Base-by-base conservation (phyloP, 2,329 filamentous ascomycete genomes). In the Orbilia brochopaga region DNA sequence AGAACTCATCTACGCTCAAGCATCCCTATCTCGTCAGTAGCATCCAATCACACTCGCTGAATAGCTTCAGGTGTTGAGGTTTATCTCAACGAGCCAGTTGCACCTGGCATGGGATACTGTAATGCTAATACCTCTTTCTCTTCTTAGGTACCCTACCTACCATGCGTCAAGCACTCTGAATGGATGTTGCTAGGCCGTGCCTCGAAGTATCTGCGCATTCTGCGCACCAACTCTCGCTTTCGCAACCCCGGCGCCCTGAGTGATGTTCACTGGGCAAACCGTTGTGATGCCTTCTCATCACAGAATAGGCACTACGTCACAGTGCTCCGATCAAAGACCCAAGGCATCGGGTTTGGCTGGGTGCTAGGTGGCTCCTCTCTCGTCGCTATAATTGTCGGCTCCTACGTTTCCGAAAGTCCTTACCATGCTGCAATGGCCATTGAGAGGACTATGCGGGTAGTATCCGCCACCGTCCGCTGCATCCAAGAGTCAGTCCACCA, bases 401-500 rank as follows among this genome's bases (percentile, higher is more conserved):
- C 48, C 24, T 72, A 65, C 23, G 1, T 56, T 35, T 72, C 60
- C 23, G 67, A 65, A 52, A 57, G 60, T 21, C 67, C 67, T 15
- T 65, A 72, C 23, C 67, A 72, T 53, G 60, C 60, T 40, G 55
- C 40, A 2, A 72, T 72, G 67, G 54, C 67, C 6, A 42, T 72
- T n/a, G 67, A 72, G 42, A 72, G 67, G 30, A 72, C 67, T 2
- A 46, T 65, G 42, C 60, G 67, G 10, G 67, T 72, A 2, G 60
- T 59, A 13, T 72, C 67, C 1, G 60, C 60, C 19, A 72, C 67
- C 10, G 67, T 59, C 44, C 61, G 60, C 13, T 72, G 67, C 42
- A 72, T 72, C 23, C 60, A 72, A 61, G 67, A 72, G 67, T 72
- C 56, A 72, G 67, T 65, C 32, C 15, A 19, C 30, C 6, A 37